Percentiles rank a stretch among this genome's conserved stretches.
phyloP scores from a whole-genome alignment of 192 early-diverging fungal species.

The Gamsiella multidivaricata region DNA sequence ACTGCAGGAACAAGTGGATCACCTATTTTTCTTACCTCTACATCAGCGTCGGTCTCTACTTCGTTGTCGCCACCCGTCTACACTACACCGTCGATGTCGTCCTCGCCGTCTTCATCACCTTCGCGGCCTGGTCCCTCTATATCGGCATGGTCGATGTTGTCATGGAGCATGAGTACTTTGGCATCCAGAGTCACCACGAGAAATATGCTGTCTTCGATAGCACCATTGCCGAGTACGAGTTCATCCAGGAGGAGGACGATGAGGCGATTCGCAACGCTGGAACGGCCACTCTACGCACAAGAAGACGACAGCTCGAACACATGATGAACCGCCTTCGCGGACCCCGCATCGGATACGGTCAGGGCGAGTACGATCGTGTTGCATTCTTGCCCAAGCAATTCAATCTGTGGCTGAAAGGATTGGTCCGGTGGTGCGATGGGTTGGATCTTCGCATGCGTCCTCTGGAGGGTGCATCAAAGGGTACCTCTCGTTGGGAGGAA shows the following conservation, averaged over 20 bases:
- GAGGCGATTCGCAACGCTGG: neutral
- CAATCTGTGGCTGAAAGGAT: constrained; percentile 41
- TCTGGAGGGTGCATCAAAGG: neutral
- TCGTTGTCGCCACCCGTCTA: constrained; percentile 54
- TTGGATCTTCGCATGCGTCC: constrained; percentile 51
- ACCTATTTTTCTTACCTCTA: constrained; percentile 53
- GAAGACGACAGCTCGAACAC: constrained; percentile 23
- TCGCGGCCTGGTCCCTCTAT: constrained; percentile 64
- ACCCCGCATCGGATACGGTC: constrained; percentile 48
- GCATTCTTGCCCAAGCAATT: constrained; percentile 54
- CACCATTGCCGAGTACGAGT: constrained; percentile 16
- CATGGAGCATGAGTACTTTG: constrained; percentile 56
- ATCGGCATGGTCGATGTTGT: constrained; percentile 57
- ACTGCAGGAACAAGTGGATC: constrained; percentile 54
- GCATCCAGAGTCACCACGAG: constrained; percentile 36
- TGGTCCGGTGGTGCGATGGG: constrained; percentile 58
- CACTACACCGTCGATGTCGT: constrained; percentile 60
- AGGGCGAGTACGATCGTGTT: constrained; percentile 52
- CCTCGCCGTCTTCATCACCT: constrained; percentile 64
- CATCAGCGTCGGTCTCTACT: constrained; percentile 44
- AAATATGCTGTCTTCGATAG: constrained; percentile 35
- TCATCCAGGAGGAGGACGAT: constrained; percentile 15
- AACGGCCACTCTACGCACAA: neutral
- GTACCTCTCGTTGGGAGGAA: constrained; percentile 27
- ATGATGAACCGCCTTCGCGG: constrained; percentile 37